Conservation (phyloP, 2,329 filamentous ascomycete species). For the Geoglossum cookeanum region DNA sequence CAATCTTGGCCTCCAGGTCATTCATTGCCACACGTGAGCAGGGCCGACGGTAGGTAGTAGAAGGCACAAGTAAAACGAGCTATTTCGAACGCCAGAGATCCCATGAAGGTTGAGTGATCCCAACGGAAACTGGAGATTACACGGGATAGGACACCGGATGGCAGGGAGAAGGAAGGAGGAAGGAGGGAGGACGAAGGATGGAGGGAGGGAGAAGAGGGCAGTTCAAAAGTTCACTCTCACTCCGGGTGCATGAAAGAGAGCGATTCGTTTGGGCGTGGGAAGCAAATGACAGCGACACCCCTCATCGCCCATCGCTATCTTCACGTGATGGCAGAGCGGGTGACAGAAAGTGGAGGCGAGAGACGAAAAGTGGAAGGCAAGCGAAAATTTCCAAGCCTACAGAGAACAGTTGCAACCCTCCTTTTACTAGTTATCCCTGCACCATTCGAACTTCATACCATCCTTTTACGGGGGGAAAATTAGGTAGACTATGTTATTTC, state of each 20-base stretch:
- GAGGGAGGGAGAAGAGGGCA: background rate
- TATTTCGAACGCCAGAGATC: background rate
- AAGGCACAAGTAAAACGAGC: background rate
- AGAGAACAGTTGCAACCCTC: too few species aligned
- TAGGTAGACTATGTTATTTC: too few species aligned
- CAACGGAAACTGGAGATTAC: background rate
- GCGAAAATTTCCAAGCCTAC: too few species aligned
- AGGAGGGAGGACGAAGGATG: background rate
- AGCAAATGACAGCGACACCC: background rate
- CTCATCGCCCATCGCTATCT: background rate
- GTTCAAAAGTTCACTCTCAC: background rate
- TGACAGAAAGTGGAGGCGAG: too few species aligned
- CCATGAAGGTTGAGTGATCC: background rate
- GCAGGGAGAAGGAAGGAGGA: background rate
- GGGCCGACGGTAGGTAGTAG: background rate
- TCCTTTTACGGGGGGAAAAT: too few species aligned
- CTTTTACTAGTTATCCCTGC: too few species aligned
- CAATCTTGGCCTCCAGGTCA: constrained; percentile 32
- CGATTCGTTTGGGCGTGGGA: background rate
- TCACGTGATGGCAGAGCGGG: background rate
- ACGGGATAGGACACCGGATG: background rate
- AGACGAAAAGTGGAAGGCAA: too few species aligned
- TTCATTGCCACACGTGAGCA: constrained; percentile 21
- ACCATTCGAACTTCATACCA: too few species aligned
- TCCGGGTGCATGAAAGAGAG: too few species aligned